phyloP scores from a whole-genome alignment of 768 basidiomycete genomes.

The Cystofilobasidium ferigula region DNA sequence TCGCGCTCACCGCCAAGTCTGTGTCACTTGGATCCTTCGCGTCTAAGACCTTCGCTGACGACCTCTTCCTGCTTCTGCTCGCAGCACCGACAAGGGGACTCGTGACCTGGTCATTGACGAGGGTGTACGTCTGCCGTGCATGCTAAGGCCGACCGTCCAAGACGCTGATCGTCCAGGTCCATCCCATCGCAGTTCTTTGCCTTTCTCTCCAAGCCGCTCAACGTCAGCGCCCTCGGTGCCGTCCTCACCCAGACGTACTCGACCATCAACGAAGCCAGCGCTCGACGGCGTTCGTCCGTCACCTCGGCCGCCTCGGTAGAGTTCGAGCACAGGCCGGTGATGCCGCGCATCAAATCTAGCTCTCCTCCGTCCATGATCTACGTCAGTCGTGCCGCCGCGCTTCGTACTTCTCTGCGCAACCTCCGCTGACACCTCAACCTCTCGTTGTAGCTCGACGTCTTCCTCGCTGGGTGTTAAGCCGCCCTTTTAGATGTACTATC shows the following conservation, averaged over 20 bases:
- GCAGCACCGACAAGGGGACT: conserved; percentile 8
- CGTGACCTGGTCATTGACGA: not conserved
- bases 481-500: no score
- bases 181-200: not conserved
- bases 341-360: not conserved
- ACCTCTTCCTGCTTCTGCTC: no score
- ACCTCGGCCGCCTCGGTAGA: not conserved
- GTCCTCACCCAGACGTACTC: conserved; percentile 3
- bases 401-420: no score
- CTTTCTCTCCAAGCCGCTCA: conserved; percentile 1
- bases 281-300: not conserved
- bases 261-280: not conserved
- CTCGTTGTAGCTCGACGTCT: no score
- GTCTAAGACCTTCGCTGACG: no score
- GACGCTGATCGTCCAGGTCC: no score
- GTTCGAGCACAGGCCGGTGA: not conserved
- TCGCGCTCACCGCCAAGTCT: conserved; percentile 14
- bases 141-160: no score
- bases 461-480: not conserved
- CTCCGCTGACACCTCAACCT: no score
- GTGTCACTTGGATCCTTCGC: no score
- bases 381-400: no score
- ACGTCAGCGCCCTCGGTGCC: not conserved
- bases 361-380: not conserved
- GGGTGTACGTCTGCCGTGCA: conserved; percentile 1